A percentile compares a stretch with the other conserved stretches of the same genome.
Evolutionary conservation across 495 filamentous ascomycete species (phyloP).

Genomic region (Xylaria telfairii): DNA sequence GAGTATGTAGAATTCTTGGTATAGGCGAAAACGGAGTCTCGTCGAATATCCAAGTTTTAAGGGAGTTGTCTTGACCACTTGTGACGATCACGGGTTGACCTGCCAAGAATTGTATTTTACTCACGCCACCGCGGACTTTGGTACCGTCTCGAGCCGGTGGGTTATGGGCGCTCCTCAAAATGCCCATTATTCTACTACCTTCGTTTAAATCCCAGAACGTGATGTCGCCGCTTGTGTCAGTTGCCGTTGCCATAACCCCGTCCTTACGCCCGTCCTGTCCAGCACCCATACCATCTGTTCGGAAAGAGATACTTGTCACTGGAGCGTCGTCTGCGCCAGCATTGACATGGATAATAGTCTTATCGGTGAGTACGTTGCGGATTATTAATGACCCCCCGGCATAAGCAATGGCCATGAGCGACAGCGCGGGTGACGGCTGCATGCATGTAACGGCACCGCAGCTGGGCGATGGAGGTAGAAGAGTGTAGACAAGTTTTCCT

Average conservation of each 20-base stretch:
- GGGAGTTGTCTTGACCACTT: slow-evolving; percentile 87
- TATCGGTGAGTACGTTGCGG: slow-evolving; percentile 79
- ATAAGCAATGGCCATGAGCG: slow-evolving; percentile 87
- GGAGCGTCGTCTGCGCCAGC: slow-evolving; percentile 60
- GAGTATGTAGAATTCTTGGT: slow-evolving; percentile 80
- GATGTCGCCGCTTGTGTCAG: slow-evolving; percentile 75
- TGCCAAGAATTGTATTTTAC: slow-evolving; percentile 85
- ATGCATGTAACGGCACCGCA: slow-evolving; percentile 81
- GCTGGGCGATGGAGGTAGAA: slow-evolving; percentile 69
- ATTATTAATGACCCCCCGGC: slow-evolving; percentile 77
- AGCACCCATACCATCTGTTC: slow-evolving; percentile 88
- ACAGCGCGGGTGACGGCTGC: slow-evolving; percentile 80
- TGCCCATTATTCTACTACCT: slow-evolving; percentile 79
- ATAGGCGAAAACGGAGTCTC: slow-evolving; percentile 82
- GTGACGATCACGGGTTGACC: slow-evolving; percentile 91
- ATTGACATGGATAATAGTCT: slow-evolving; percentile 68
- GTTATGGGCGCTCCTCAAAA: slow-evolving; percentile 85
- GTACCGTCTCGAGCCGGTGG: slow-evolving; percentile 59
- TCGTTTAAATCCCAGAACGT: slow-evolving; percentile 95
- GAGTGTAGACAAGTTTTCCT: slow-evolving; percentile 84
- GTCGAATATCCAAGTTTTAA: slow-evolving; percentile 96
- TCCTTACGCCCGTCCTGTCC: slow-evolving; percentile 81
- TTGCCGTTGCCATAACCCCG: slow-evolving; percentile 86
- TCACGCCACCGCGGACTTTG: slow-evolving; percentile 63
- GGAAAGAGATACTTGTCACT: slow-evolving; percentile 86